Base-by-base conservation (phyloP, 2,329 filamentous ascomycete species). In the Endoconidiophora laricicola region DNA sequence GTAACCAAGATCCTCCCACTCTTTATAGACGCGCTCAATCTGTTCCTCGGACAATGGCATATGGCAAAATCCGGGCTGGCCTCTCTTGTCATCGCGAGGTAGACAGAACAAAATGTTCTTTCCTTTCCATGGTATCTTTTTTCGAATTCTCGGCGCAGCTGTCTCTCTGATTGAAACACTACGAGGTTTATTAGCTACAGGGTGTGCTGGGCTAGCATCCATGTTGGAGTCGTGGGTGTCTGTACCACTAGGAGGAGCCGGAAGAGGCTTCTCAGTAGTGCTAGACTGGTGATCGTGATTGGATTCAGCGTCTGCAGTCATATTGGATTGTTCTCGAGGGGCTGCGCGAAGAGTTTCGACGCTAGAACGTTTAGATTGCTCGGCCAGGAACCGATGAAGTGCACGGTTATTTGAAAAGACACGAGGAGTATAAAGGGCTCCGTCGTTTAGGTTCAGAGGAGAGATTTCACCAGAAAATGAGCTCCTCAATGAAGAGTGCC, bases 401-500 rank as follows among this genome's bases (percentile, higher is more conserved):
- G 49, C 53, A 53, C 18, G 46, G 22, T 44, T 33, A 33, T 59
- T 58, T 6, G 29, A 33, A 33, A 33, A 33, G 22, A 72, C 66
- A 57, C 65, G 69, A 6, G 73, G 73, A 4, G 74, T 76, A 46
- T 61, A 64, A 44, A 65, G 61, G 47, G 44, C 38, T 23, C 41
- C 48, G 23, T 69, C 65, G 44, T 61, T 65, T 41, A 64, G 62
- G 47, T 69, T 65, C 43, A 68, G 63, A 56, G 72, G 69, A 56
- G 72, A 70, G 52, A 71, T 61, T 68, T 70, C 74, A 55, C 66
- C 71, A 54, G 69, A 69, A 61, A 73, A 66, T 57, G 78, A 80
- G 73, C 75, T 72, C 70, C 77, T 81, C 76, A 81, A 58, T 69
- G 80, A 84, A 73, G 79, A 83, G 68, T 76, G 75, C 69, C 86